Evolutionary conservation across 2,329 filamentous ascomycete genomes (phyloP).

Genomic region (Fusarium albidum): DNA sequence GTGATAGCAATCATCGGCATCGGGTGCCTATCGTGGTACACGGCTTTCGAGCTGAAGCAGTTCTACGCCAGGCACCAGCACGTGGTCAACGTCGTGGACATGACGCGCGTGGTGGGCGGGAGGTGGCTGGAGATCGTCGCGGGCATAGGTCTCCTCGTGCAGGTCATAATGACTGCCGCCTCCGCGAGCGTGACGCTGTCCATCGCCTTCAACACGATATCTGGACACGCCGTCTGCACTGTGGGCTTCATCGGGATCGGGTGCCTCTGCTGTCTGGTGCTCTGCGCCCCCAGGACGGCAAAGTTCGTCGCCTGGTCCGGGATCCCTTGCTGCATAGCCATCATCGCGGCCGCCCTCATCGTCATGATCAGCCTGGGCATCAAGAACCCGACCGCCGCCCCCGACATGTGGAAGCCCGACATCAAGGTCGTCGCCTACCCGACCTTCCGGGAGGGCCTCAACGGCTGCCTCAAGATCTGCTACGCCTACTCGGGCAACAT

Average conservation of each 20-base stretch:
- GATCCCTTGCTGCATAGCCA: conserved; percentile 45
- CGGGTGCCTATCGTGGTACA: conserved; percentile 71
- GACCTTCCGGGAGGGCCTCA: conserved; percentile 44
- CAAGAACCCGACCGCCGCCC: conserved; percentile 41
- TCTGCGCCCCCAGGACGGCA: conserved; percentile 74
- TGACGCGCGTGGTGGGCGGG: conserved; percentile 63
- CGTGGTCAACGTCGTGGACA: conserved; percentile 75
- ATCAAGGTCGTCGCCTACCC: conserved; percentile 43
- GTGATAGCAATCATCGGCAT: conserved; percentile 72
- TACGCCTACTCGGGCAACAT: conserved; percentile 50
- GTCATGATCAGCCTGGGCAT: conserved; percentile 49
- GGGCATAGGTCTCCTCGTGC: conserved; percentile 72
- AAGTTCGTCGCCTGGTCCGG: conserved; percentile 46
- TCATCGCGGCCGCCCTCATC: conserved; percentile 46
- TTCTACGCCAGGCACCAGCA: conserved; percentile 75
- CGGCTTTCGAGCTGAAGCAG: conserved; percentile 61
- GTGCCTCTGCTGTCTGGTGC: conserved; percentile 68
- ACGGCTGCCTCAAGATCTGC: conserved; percentile 45
- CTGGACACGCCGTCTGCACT: conserved; percentile 68
- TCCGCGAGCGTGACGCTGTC: conserved; percentile 72
- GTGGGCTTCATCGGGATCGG: conserved; percentile 71
- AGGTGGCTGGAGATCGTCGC: conserved; percentile 37
- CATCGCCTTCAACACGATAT: conserved; percentile 75
- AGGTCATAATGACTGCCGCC: conserved; percentile 76
- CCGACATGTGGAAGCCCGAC: conserved; percentile 40